Percentiles rank a stretch among this genome's conserved stretches.
These are phyloP conservation scores for Pseudogymnoascus sp. DNA, from an alignment of 2,329 filamentous ascomycete species.

Conservation along the genomic window DNA sequence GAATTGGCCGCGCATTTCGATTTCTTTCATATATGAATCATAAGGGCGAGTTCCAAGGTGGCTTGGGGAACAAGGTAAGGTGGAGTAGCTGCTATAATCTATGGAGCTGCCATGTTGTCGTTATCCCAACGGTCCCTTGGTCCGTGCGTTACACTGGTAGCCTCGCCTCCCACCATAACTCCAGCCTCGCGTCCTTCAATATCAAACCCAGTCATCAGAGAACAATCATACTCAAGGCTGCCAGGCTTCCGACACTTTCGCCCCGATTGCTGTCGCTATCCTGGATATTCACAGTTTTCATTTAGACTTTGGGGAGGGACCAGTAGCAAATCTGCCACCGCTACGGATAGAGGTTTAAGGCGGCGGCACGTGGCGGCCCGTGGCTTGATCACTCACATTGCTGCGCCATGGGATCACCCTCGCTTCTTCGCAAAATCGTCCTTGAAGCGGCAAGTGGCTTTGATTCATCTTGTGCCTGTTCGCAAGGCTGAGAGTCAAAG, in stretches of 20 bases:
- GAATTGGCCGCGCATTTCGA: neutral
- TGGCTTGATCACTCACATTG: neutral
- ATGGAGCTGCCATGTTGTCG: neutral
- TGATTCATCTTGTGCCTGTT: neutral
- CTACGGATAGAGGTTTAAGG: neutral
- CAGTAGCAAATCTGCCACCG: neutral
- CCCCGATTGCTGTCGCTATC: neutral
- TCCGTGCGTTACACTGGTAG: neutral
- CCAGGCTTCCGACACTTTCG: neutral
- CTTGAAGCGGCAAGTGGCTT: neutral
- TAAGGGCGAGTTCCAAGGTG: neutral
- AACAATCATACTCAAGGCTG: neutral
- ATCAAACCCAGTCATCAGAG: neutral
- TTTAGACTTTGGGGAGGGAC: neutral
- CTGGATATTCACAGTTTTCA: neutral
- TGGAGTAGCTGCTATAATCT: neutral
- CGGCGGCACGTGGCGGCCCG: neutral
- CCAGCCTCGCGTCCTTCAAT: neutral
- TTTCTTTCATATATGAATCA: constrained; percentile 4
- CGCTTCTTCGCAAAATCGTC: neutral
- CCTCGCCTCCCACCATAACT: neutral
- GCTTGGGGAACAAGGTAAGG: neutral
- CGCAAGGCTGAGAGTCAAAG: neutral
- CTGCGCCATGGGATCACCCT: neutral
- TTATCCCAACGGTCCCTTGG: neutral